Evolutionary conservation across 768 basidiomycete genomes (phyloP).

Genomic region (Leccinellum rugosiceps): DNA sequence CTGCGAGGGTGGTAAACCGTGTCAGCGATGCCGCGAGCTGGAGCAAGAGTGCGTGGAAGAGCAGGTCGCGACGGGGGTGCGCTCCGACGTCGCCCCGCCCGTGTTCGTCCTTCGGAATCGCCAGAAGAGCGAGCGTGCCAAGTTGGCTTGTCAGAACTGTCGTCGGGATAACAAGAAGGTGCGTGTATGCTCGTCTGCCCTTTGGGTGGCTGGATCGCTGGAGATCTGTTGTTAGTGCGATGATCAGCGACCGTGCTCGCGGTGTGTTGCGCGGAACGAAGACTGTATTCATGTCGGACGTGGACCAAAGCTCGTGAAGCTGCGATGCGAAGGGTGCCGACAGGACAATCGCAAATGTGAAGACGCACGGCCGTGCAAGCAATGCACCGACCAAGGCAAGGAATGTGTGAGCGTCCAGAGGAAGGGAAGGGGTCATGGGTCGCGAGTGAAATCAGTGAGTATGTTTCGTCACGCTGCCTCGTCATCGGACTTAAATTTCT

Average conservation of each 20-base stretch:
- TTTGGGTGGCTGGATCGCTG: not conserved
- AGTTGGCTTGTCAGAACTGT: conserved; percentile 58
- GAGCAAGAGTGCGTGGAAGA: conserved; percentile 49
- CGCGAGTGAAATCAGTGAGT: conserved; percentile 58
- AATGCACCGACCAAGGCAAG: conserved; percentile 45
- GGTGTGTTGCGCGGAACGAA: conserved; percentile 52
- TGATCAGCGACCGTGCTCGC: conserved; percentile 58
- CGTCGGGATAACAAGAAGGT: conserved; percentile 68
- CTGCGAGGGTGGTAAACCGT: conserved; percentile 38
- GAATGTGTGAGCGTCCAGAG: conserved; percentile 49
- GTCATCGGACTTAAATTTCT: conserved; percentile 10
- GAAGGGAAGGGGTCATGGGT: conserved; percentile 55
- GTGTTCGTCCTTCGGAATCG: conserved; percentile 26
- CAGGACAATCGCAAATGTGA: conserved; percentile 57
- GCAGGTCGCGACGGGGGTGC: conserved; percentile 19
- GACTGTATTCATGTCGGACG: conserved; percentile 56
- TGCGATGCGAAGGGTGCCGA: conserved; percentile 59
- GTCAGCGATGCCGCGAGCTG: conserved; percentile 33
- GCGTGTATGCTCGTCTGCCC: conserved; percentile 4
- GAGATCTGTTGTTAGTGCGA: conserved; percentile 45
- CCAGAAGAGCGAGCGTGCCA: conserved; percentile 47
- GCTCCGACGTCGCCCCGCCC: conserved; percentile 25
- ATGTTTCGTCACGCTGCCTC: conserved; percentile 6
- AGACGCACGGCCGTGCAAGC: conserved; percentile 53
- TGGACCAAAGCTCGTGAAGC: conserved; percentile 54